Evolutionary conservation across 1,139 yeast genomes (phyloP), one percentile per base, ranked within the genome.

Genomic region (Candida sp.): DNA sequence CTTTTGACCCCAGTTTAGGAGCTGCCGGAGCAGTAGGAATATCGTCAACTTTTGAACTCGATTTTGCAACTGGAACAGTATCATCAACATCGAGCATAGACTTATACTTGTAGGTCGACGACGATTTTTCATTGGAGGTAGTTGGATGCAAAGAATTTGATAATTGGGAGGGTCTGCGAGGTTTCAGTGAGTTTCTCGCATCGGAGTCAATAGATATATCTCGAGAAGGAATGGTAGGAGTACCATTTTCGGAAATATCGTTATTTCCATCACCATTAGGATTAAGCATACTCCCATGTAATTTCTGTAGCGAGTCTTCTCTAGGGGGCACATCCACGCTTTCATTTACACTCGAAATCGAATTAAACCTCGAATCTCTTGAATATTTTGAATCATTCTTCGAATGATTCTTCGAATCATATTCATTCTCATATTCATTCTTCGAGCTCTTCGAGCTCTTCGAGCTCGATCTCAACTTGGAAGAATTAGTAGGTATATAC

Each of bases 381-480:
- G 6, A 6, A 9, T 25, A 25, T 25, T 9, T 25, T 6, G 29
- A 25, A 9, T 6, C 29, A 9, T 6, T 25, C 6, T 25, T 25
- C 29, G 29, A 6, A 25, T 25, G 8, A 9, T 6, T 9, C 8
- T 9, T 9, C 6, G 33, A 9, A 12, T 30, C 19, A n/a, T 5
- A 12, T 12, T 12, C 19, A 30, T 5, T 5, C 33, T 30, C 33
- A n/a, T n/a, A n/a, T n/a, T n/a, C n/a, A 30, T 30, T 30, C 11
- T 12, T 12, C n/a, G 19, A 30, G 19, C 9, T 5, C 5, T 9
- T 30, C 4, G 68, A 50, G n/a, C 70, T 64, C n/a, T n/a, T n/a
- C n/a, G n/a, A n/a, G n/a, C n/a, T n/a, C 12, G 72, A 63, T 39
- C 70, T 53, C 4, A 54, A 29, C 43, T 63, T 68, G 6, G 70